Base-by-base conservation (phyloP, 371 early-diverging fungal species). In the Phascolomyces articulosus region DNA sequence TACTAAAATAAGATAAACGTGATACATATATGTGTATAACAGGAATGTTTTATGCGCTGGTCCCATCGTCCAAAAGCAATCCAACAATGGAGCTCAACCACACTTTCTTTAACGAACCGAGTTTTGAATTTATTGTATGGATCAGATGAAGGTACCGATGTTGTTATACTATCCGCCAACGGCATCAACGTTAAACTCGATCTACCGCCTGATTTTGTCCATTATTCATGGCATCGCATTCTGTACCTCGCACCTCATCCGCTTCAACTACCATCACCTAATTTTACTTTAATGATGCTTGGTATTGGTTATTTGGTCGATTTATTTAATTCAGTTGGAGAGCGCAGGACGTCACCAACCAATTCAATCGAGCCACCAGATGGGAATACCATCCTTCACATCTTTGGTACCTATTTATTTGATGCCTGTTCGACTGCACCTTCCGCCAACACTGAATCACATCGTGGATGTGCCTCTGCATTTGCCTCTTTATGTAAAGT, bases 391-490 rank as follows among this genome's bases (percentile, higher is more conserved):
- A 61, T 94, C 0, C 74, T 94, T 40, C 77, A 87, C 61, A 91
- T 94, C 87, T 92, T 92, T 82, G 92, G 92, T 2, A 71, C 78
- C 1, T 92, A 87, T 80, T 79, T 94, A 6, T 93, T 93, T 79
- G 90, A 91, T 55, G 91, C 89, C 0, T 71, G 79, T 18, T 67
- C 82, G 0, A 67, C 72, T 13, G 69, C 78, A 6, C 60, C 73
- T 8, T 40, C 66, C n/a, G 64, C 48, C 21, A 69, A 75, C 28
- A 40, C 49, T 0, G 76, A 79, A 23, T 69, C 70, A 49, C 71
- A 89, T 55, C 78, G 84, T 9, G 93, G 93, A 2, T 85, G 87
- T 59, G 86, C 92, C 1, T 86, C 85, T 38, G 90, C 94, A 1
- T 80, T 86, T 72, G 90, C 87, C 0, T 86, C 85, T 9, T 71